Percentiles rank a stretch among this genome's conserved stretches.
Conservation (phyloP, 257 asterid genomes). For the Solanum infundibuliforme region DNA sequence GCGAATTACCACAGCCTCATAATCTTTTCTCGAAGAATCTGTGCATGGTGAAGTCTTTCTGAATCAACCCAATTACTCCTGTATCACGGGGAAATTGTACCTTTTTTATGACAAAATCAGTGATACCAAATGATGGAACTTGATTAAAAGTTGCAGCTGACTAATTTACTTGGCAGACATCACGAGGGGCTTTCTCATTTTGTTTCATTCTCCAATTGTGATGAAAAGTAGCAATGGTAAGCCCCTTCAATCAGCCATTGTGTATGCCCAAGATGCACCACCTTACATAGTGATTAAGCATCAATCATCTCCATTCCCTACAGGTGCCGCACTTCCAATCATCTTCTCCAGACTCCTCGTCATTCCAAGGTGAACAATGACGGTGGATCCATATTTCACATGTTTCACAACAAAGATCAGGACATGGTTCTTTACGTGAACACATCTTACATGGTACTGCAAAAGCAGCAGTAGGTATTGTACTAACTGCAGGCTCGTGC, state of each 20-base stretch:
- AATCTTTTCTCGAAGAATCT: background rate
- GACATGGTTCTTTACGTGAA: slow-evolving; percentile 32
- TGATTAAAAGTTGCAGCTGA: background rate
- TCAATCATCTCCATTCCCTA: slow-evolving; percentile 45
- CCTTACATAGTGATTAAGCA: background rate
- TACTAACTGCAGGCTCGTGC: slow-evolving; percentile 15
- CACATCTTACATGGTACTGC: slow-evolving; percentile 35
- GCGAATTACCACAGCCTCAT: background rate
- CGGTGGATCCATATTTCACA: slow-evolving; percentile 57
- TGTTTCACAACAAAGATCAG: slow-evolving; percentile 40
- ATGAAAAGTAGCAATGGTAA: background rate
- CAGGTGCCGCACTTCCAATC: slow-evolving; percentile 80
- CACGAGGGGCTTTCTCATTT: background rate
- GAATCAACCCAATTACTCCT: background rate
- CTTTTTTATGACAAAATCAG: background rate
- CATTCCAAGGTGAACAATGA: slow-evolving; percentile 71
- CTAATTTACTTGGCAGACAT: background rate
- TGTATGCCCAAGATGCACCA: background rate
- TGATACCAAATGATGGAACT: background rate
- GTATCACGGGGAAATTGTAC: background rate
- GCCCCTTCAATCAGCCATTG: background rate
- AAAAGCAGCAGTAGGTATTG: slow-evolving; percentile 8
- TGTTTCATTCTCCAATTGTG: background rate
- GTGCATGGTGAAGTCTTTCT: background rate
- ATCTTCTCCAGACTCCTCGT: slow-evolving; percentile 19